phyloP scores from a whole-genome alignment of 768 basidiomycete species.

The Boletus rubescentipes region DNA sequence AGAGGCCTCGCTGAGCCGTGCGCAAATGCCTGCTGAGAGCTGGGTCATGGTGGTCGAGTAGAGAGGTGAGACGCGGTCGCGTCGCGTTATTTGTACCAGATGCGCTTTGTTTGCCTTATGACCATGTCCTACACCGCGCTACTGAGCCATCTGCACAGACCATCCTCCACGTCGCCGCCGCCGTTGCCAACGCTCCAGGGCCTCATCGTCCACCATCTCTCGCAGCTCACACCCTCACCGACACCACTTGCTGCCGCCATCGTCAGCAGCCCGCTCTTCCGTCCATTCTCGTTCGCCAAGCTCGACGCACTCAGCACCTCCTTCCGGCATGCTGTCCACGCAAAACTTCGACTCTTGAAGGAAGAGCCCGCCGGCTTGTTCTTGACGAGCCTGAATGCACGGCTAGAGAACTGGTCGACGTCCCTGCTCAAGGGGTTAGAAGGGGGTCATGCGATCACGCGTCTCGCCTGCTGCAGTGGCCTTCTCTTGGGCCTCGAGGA shows the following conservation, averaged over 20 bases:
- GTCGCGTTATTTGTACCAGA: conserved; percentile 17
- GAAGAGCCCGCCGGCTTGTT: conserved; percentile 32
- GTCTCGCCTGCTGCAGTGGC: conserved; percentile 63
- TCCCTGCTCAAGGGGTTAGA: conserved; percentile 57
- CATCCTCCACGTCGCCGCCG: conserved; percentile 12
- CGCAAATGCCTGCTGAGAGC: conserved; percentile 57
- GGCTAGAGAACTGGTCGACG: conserved; percentile 49
- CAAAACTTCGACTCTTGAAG: conserved; percentile 26
- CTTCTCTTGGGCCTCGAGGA: conserved; percentile 66
- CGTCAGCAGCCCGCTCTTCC: conserved; percentile 31
- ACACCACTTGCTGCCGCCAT: conserved; percentile 35
- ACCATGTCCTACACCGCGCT: conserved; percentile 26
- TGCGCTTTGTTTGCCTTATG: conserved; percentile 7
- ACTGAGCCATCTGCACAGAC: conserved; percentile 28
- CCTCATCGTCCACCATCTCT: conserved; percentile 30
- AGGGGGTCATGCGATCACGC: conserved; percentile 62
- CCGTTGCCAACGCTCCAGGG: conserved; percentile 24
- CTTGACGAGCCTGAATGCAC: conserved; percentile 36
- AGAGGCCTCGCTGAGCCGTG: conserved; percentile 44
- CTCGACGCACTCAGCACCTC: conserved; percentile 28
- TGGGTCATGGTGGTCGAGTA: conserved; percentile 39
- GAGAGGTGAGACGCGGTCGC: not conserved
- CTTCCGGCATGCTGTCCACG: conserved; percentile 33
- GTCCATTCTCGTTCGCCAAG: conserved; percentile 30
- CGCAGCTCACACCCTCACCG: conserved; percentile 26